These are phyloP conservation scores for Cornus suecica DNA, from an alignment of 148 eudicot genomes.

Conservation along the genomic window DNA sequence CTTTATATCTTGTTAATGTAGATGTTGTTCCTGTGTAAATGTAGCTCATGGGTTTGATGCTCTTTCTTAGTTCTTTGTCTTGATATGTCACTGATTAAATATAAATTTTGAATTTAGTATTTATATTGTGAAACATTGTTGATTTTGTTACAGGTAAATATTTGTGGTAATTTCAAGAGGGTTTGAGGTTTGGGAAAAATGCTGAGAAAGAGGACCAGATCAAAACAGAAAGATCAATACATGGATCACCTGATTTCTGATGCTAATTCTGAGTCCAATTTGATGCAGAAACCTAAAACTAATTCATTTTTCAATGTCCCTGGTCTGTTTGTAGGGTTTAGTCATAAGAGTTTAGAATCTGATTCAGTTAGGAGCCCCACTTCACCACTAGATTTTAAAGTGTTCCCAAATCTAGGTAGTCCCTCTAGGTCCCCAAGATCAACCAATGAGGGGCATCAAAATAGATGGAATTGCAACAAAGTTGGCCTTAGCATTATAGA, in stretches of 20 bases:
- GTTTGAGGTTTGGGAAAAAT: conserved; percentile 25
- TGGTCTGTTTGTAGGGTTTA: conserved; percentile 72
- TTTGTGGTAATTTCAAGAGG: conserved; percentile 3
- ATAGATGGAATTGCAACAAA: conserved; percentile 66
- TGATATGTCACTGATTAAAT: conserved; percentile 4
- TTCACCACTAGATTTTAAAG: conserved; percentile 86
- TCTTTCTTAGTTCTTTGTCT: conserved; percentile 16
- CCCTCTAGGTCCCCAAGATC: conserved; percentile 57
- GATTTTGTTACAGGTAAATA: conserved; percentile 12
- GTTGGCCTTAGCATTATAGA: conserved; percentile 86
- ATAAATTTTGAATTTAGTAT: neutral
- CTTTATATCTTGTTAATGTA: neutral
- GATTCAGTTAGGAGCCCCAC: conserved; percentile 95
- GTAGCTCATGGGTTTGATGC: conserved; percentile 10
- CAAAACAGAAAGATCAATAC: conserved; percentile 60
- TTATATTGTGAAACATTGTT: neutral
- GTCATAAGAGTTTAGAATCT: conserved; percentile 59
- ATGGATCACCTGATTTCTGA: conserved; percentile 53
- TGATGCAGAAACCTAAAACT: conserved; percentile 56
- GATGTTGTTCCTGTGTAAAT: neutral
- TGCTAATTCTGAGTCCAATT: conserved; percentile 37
- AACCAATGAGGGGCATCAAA: conserved; percentile 44
- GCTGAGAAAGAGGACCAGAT: conserved; percentile 71
- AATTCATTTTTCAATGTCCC: conserved; percentile 63
- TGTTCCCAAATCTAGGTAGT: conserved; percentile 59